A percentile compares a stretch with the other conserved stretches of the same genome.
phyloP scores from a whole-genome alignment of 78 protist genomes.

The Monocercomonoides exilis region DNA sequence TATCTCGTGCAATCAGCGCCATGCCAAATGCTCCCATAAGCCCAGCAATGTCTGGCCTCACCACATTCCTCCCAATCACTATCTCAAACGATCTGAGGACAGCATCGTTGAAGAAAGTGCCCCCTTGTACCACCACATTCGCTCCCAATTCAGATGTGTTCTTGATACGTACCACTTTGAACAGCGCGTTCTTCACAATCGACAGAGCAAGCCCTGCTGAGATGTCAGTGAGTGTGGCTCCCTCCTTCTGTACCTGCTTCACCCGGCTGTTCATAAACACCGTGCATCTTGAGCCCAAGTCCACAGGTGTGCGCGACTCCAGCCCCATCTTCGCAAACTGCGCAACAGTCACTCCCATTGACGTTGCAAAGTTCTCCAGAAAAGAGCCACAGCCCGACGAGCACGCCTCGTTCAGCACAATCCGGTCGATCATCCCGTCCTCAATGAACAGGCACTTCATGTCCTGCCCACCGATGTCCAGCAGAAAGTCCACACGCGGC shows the following conservation, averaged over 20 bases:
- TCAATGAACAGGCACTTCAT: slow-evolving; percentile 8
- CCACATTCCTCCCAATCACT: not conserved
- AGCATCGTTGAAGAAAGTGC: slow-evolving; percentile 11
- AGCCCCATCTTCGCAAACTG: not conserved
- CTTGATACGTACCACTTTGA: slow-evolving; percentile 18
- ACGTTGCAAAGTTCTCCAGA: not conserved
- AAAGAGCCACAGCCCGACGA: slow-evolving; percentile 36
- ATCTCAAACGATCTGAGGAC: slow-evolving; percentile 23
- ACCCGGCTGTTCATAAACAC: slow-evolving; percentile 30
- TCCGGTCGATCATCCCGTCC: not conserved
- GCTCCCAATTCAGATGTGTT: not conserved
- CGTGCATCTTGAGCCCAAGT: slow-evolving; percentile 26
- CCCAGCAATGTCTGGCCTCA: slow-evolving; percentile 22
- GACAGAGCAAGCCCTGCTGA: slow-evolving; percentile 23
- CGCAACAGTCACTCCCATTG: not conserved
- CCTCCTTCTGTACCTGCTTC: slow-evolving; percentile 35
- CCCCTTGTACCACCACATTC: slow-evolving; percentile 27
- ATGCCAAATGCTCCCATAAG: slow-evolving; percentile 24
- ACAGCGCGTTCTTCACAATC: slow-evolving; percentile 30
- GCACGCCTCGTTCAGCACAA: slow-evolving; percentile 27
- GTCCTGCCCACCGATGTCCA: slow-evolving; percentile 38
- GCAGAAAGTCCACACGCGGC: slow-evolving; percentile 17
- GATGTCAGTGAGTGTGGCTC: slow-evolving; percentile 3
- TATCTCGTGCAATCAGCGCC: not conserved
- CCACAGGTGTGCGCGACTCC: not conserved